phyloP scores from a whole-genome alignment of 2,329 filamentous ascomycete genomes.

The Aspergillus fructus region DNA sequence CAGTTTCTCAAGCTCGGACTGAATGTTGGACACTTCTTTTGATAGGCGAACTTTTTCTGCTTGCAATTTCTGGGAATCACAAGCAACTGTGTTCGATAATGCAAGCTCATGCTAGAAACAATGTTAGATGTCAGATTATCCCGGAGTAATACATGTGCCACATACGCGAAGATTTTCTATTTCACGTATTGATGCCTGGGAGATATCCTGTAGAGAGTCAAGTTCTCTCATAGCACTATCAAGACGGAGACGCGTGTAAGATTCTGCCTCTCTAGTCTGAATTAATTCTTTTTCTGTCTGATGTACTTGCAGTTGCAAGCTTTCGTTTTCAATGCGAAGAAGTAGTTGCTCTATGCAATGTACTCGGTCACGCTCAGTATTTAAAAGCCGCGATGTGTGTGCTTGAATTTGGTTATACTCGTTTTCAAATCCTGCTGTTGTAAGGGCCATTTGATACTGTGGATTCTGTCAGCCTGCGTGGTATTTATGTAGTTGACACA shows the following conservation, averaged over 20 bases:
- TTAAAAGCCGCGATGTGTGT: conserved; percentile 65
- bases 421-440: conserved; percentile 61
- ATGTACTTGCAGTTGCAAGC: conserved; percentile 64
- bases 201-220: conserved; percentile 23
- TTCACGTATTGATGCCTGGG: conserved; percentile 54
- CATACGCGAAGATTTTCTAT: conserved; percentile 57
- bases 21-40: conserved; percentile 58
- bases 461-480: conserved; percentile 3
- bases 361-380: conserved; percentile 72
- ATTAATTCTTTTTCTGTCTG: conserved; percentile 57
- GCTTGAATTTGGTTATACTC: conserved; percentile 66
- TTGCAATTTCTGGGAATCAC: conserved; percentile 69
- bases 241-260: conserved; percentile 47
- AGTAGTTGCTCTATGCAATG: conserved; percentile 68
- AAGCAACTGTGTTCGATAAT: conserved; percentile 64
- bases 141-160: background rate
- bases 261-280: conserved; percentile 46
- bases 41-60: conserved; percentile 63
- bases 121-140: conserved; percentile 19
- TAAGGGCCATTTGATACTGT: conserved; percentile 49
- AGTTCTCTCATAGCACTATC: conserved; percentile 50
- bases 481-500: background rate
- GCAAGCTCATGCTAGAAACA: conserved; percentile 65
- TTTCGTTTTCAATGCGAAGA: conserved; percentile 72
- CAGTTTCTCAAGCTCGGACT: conserved; percentile 63